A percentile compares a stretch with the other conserved stretches of the same genome.
Evolutionary conservation across 2,329 filamentous ascomycete genomes (phyloP).

Genomic region (Botrytis tulipae): DNA sequence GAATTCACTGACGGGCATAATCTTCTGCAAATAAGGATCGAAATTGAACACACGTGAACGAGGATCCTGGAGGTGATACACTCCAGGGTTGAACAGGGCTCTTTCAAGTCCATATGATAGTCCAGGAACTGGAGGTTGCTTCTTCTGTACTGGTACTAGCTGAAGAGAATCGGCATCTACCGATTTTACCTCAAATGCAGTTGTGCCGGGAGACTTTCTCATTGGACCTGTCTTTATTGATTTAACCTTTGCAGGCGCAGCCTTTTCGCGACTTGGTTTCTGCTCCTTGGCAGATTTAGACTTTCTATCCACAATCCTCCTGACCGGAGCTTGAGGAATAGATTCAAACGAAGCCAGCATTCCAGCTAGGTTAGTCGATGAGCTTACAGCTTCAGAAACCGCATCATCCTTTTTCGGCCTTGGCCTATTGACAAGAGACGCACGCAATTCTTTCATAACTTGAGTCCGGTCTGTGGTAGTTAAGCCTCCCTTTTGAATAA

Average conservation of each 20-base stretch:
- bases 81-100: slow-evolving; percentile 92
- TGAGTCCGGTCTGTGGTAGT: slow-evolving; percentile 16
- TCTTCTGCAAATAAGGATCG: slow-evolving; percentile 86
- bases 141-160: slow-evolving; percentile 33
- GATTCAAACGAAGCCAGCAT: slow-evolving; percentile 18
- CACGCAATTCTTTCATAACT: slow-evolving; percentile 19
- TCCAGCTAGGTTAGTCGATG: slow-evolving; percentile 5
- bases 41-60: slow-evolving; percentile 92
- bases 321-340: neutral
- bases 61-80: slow-evolving; percentile 87
- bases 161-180: slow-evolving; percentile 32
- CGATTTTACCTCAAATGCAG: slow-evolving; percentile 32
- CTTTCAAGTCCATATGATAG: slow-evolving; percentile 39
- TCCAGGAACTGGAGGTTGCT: slow-evolving; percentile 35
- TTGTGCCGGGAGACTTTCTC: slow-evolving; percentile 6
- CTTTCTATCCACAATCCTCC: neutral
- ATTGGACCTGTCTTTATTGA: slow-evolving; percentile 16
- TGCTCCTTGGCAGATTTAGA: neutral
- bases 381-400: neutral
- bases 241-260: neutral
- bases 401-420: neutral
- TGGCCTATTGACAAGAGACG: slow-evolving; percentile 13
- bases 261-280: neutral
- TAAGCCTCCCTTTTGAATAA: slow-evolving; percentile 20
- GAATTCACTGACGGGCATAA: slow-evolving; percentile 92